Percentiles rank a stretch among this genome's conserved stretches.
Evolutionary conservation across 345 rosid species (phyloP).

Genomic region (Lumnitzera littorea): DNA sequence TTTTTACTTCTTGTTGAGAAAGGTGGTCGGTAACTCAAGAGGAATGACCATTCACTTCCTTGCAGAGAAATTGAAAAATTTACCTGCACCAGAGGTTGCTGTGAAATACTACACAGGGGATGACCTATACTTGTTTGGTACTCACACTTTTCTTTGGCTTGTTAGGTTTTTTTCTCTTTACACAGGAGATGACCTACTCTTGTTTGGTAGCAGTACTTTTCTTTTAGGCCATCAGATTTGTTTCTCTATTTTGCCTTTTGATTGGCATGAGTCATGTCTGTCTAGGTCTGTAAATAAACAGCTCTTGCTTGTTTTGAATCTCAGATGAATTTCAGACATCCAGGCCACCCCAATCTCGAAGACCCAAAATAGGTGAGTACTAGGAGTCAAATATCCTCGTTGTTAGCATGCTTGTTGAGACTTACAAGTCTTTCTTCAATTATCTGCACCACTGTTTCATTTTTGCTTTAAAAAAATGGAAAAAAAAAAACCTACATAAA

Average conservation of each 20-base stretch:
- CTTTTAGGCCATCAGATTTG: not conserved
- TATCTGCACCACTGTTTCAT: too few species aligned
- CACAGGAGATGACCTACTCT: too few species aligned
- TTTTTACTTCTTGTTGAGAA: too few species aligned
- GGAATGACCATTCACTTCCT: not conserved
- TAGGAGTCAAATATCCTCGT: not conserved
- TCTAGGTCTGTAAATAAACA: too few species aligned
- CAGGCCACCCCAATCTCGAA: conserved; percentile 75
- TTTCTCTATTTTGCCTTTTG: not conserved
- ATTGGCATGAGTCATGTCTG: not conserved
- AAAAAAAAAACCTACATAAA: too few species aligned
- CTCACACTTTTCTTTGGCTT: conserved; percentile 14
- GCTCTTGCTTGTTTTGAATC: too few species aligned
- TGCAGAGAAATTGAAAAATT: conserved; percentile 71
- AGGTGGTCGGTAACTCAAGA: too few species aligned
- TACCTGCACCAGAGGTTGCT: conserved; percentile 91
- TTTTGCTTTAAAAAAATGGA: too few species aligned
- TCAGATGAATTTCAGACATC: conserved; percentile 96
- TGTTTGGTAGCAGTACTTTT: too few species aligned
- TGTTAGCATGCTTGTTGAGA: too few species aligned
- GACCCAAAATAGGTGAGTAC: conserved; percentile 78
- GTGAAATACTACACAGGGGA: conserved; percentile 81
- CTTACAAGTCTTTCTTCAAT: too few species aligned
- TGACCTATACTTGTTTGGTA: conserved; percentile 88
- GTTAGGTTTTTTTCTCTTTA: not conserved